These are phyloP conservation scores for Theobroma cacao DNA, from an alignment of 345 rosid genomes.

Conservation along the genomic window DNA sequence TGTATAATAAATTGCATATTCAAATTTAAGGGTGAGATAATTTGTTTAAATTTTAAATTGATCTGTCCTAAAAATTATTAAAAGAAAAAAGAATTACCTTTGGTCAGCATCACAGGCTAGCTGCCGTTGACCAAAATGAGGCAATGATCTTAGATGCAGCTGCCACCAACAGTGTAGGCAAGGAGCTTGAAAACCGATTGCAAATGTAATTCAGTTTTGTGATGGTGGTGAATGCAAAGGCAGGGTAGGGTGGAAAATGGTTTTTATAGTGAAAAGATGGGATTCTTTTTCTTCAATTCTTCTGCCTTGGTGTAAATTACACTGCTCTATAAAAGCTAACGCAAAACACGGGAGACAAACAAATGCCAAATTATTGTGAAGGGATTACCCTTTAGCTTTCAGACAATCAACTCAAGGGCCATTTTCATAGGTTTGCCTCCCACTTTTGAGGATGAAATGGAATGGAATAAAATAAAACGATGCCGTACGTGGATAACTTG, in stretches of 20 bases:
- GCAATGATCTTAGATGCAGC: background rate
- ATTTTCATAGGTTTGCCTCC: background rate
- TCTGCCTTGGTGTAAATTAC: background rate
- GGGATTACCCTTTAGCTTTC: background rate
- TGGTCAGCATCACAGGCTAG: no score
- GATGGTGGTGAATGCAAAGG: background rate
- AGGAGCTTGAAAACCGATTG: background rate
- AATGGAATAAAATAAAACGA: no score
- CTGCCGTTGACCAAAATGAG: no score
- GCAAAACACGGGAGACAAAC: background rate
- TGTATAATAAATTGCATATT: no score
- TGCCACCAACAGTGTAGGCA: no score
- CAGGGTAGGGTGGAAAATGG: background rate
- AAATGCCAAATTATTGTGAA: background rate
- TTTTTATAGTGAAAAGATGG: background rate
- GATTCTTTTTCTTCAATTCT: background rate
- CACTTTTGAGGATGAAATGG: no score
- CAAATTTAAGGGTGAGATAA: no score
- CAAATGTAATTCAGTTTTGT: background rate
- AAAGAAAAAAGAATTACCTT: no score
- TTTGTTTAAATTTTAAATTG: no score
- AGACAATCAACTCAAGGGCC: background rate
- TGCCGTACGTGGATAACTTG: no score
- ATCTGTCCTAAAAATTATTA: no score
- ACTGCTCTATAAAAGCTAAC: background rate